Base-by-base conservation (phyloP, 2,329 filamentous ascomycete genomes). In the Drechslerella stenobrocha region DNA sequence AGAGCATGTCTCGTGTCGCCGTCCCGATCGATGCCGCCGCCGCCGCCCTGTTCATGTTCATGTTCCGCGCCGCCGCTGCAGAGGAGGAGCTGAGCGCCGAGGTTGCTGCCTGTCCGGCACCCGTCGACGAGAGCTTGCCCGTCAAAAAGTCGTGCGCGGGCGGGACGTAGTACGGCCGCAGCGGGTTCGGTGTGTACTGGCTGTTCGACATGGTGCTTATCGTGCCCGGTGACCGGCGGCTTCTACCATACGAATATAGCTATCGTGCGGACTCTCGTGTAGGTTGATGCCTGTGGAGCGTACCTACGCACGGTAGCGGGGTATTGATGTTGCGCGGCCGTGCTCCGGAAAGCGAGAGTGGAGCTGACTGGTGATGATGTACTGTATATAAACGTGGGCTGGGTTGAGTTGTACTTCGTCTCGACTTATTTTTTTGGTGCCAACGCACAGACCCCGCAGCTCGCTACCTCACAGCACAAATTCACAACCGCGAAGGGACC, bases 151-250 rank as follows among this genome's bases (percentile, higher is more conserved):
- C 80, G 60, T 83, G 82, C n/a, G 80, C 78, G 8, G 82, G 81
- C 34, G 82, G 82, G 71, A 86, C 84, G 75, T 88, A 87, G 77
- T 88, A 88, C 15, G 86, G 86, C 69, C 86, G 81, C 60, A 88
- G 78, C 61, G 86, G 86, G 72, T 88, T 88, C 18, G 79, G 79
- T 28, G 76, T 75, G 72, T 79, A 78, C 71, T 78, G 76, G 51
- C 77, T 79, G 55, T 78, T 75, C 47, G 77, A 57, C 64, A 69
- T 69, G 24, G 24, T 69, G 56, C 18, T 15, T n/a, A n/a, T 20
- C 37, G 47, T 30, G 47, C n/a, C 37, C 37, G 37, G 13, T 20
- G 37, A 42, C n/a, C 37, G 37, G 37, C 37, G 37, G 15, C n/a
- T n/a, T n/a, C n/a, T n/a, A n/a, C n/a, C n/a, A n/a, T n/a, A 18